Evolutionary conservation across 1,284 basidiomycete genomes (phyloP), one percentile per base, ranked within the genome.

Genomic region (Marasmius oreades): DNA sequence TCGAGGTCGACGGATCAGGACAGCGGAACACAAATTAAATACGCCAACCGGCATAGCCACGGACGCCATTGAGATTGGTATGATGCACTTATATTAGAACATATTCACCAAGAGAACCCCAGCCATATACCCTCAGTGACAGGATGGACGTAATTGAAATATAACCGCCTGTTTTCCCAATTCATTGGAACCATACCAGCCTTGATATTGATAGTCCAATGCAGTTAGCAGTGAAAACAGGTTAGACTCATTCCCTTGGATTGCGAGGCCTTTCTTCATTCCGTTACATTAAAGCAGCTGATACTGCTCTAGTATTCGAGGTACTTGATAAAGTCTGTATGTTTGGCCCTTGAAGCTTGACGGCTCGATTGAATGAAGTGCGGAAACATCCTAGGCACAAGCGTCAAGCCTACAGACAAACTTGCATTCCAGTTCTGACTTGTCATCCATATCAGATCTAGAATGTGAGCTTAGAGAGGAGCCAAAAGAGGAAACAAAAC

Each of bases 201-300:
- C 14, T 55, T 34, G 24, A 55, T 50, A n/a, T n/a, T n/a, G n/a
- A n/a, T n/a, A n/a, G n/a, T n/a, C n/a, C n/a, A n/a, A n/a, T n/a
- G 18, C 56, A 59, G 16, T 54, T 54, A 50, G 56, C n/a, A 3
- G 56, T 58, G 16, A 52, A 33, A 56, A 45, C 18, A 63, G 75
- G 79, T 55, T 86, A 63, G 75, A 79, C 54, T 86, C 73, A 51
- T 78, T 79, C 10, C 82, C 82, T 48, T 73, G 66, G 73, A 86
- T 78, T 55, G 73, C 59, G 24, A 86, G 73, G 45, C 84, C 83
- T 63, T 86, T 82, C 58, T 77, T 79, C 84, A 88, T 85, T 5
- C 85, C 86, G 4, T 81, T 82, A 16, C 76, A 72, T 58, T 76
- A 65, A 62, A n/a, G n/a, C n/a, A n/a, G n/a, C n/a, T n/a, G n/a